These are phyloP conservation scores for Colletotrichum sp. DNA, from an alignment of 2,329 filamentous ascomycete genomes.

Conservation along the genomic window DNA sequence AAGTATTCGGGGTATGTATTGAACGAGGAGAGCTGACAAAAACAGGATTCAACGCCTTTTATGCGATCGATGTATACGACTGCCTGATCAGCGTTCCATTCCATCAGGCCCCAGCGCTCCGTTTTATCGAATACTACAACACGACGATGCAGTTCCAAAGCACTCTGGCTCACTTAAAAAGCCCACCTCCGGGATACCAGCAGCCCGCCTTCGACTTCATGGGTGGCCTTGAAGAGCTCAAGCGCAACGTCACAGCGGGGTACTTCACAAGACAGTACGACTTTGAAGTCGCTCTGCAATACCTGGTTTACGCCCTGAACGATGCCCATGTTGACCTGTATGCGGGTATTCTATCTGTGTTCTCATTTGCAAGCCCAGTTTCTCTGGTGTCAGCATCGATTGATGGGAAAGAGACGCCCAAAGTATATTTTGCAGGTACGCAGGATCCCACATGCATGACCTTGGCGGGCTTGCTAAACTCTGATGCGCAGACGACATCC, in stretches of 20 bases:
- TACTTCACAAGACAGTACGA: not conserved
- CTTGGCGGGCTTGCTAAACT: not conserved
- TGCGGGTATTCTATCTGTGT: not conserved
- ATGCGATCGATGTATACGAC: not conserved
- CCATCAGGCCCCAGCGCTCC: not conserved
- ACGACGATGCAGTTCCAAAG: slow-evolving; percentile 11
- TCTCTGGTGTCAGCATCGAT: not conserved
- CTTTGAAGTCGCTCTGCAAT: not conserved
- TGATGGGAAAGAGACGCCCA: slow-evolving; percentile 4
- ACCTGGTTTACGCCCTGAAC: not conserved
- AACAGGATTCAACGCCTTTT: not conserved
- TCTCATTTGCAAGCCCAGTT: not conserved
- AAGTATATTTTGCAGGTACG: not conserved
- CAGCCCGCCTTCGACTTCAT: not conserved
- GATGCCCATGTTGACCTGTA: not conserved
- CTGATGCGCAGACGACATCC: not conserved
- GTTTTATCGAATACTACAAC: slow-evolving; percentile 14
- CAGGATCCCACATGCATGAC: not conserved
- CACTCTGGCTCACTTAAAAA: not conserved
- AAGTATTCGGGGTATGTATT: not conserved
- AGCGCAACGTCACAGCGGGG: not conserved
- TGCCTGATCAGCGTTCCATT: slow-evolving; percentile 3
- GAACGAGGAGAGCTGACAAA: not conserved
- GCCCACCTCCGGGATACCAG: not conserved
- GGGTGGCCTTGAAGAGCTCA: not conserved